Evolutionary conservation across 108 stramenopile genomes (phyloP), one percentile per base, ranked within the genome.

Genomic region (Cafeteria roenbergensis): DNA sequence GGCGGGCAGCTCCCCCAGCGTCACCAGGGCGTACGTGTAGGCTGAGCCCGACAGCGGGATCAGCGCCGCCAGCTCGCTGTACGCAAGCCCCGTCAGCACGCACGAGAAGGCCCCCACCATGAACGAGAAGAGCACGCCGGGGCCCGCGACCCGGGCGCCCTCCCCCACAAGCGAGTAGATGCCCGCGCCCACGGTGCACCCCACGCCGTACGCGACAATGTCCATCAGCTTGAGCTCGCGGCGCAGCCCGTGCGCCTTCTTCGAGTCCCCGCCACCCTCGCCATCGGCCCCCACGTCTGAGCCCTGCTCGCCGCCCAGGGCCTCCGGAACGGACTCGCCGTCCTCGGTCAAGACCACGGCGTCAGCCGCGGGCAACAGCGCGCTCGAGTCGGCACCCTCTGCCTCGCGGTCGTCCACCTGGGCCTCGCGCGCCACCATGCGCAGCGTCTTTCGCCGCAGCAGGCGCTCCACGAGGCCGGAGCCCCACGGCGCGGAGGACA

Each of bases 131-230:
- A 74, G 67, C 25, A 83, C 75, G 25, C 77, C 67, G 0, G 82
- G 79, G 28, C 82, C 82, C 0, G 82, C 82, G 1, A 70, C 30
- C n/a, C 73, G 51, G 30, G 76, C 82, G 32, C 82, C 82, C 48
- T 78, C 73, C 24, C 82, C 82, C 0, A 83, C 73, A 53, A 83
- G 71, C 14, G 73, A 75, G 57, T 83, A 83, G 30, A 83, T 83
- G 6, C 82, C 79, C 22, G 82, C 82, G 17, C 82, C 82, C 1
- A 83, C 75, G 30, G 63, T 65, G 48, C 66, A 77, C 17, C 81
- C 81, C 0, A 79, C 71, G 21, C 81, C 81, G 55, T 79, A 82
- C 22, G 77, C 51, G 0, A 79, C 53, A 32, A 82, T 55, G 42
- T 82, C 82, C 12, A 75, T 30, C 17, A 75, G 68, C 6, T 55